Conservation (phyloP, 495 filamentous ascomycete species). For the Lichina pygmaea region DNA sequence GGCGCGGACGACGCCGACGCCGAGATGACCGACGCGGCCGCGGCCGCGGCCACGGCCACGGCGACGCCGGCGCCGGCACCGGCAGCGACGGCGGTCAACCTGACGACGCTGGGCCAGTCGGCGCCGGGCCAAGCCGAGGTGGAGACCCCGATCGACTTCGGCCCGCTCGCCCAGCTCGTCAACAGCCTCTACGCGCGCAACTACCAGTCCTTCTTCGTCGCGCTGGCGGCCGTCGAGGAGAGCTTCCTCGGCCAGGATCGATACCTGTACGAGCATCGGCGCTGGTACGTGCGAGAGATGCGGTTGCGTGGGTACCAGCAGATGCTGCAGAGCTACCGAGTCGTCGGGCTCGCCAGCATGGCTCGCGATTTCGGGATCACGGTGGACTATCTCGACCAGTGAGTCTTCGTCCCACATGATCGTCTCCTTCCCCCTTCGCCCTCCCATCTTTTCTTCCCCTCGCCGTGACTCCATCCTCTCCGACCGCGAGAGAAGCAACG, state of each 20-base stretch:
- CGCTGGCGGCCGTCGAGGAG: constrained; percentile 77
- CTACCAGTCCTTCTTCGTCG: constrained; percentile 79
- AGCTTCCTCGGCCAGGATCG: constrained; percentile 82
- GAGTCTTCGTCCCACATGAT: constrained; percentile 7
- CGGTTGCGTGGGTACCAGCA: constrained; percentile 84
- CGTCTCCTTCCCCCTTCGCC: neutral
- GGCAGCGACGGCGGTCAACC: constrained; percentile 45
- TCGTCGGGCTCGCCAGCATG: constrained; percentile 91
- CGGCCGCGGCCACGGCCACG: neutral
- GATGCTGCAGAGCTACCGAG: constrained; percentile 86
- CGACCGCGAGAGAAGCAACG: no score
- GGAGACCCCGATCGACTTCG: constrained; percentile 54
- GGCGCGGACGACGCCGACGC: constrained; percentile 36
- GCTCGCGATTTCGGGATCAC: constrained; percentile 86
- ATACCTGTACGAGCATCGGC: constrained; percentile 75
- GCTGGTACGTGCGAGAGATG: constrained; percentile 97
- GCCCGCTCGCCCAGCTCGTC: constrained; percentile 62
- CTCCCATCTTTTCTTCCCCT: constrained; percentile 1
- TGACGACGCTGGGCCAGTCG: constrained; percentile 50
- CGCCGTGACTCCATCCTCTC: neutral
- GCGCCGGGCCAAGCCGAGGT: constrained; percentile 38
- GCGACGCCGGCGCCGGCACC: constrained; percentile 21
- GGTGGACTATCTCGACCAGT: constrained; percentile 88
- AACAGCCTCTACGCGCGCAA: constrained; percentile 75
- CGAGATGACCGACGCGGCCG: constrained; percentile 37